phyloP scores from a whole-genome alignment of 139 green algal genomes.

The Mesotaenium endlicherianum region DNA sequence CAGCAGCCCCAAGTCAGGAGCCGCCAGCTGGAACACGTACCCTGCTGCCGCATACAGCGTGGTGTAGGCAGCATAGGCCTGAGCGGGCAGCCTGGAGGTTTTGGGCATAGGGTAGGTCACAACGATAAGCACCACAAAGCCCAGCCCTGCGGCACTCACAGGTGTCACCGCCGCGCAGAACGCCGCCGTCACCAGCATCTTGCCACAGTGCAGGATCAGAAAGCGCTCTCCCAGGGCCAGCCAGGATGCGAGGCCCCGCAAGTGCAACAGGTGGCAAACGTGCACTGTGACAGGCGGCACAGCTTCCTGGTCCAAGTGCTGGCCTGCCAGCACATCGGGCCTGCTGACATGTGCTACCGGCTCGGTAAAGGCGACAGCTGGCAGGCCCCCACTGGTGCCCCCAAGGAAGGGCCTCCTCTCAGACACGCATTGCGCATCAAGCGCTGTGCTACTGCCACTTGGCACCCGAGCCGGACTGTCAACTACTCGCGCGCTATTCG shows the following conservation, averaged over 20 bases:
- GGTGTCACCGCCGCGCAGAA: conserved; percentile 29
- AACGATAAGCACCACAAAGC: conserved; percentile 16
- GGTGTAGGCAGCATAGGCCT: not conserved
- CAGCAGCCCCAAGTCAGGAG: not conserved
- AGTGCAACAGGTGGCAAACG: too few species aligned
- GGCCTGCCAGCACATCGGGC: not conserved
- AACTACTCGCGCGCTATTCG: too few species aligned
- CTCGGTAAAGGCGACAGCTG: not conserved
- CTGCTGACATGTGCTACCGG: not conserved
- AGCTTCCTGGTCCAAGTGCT: not conserved
- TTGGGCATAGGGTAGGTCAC: not conserved
- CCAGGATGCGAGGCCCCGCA: too few species aligned
- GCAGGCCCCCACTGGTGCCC: not conserved
- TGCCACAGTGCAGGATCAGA: conserved; percentile 33
- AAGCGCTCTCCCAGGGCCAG: conserved; percentile 20
- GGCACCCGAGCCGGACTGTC: too few species aligned
- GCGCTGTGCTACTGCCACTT: too few species aligned
- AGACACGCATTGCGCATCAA: not conserved
- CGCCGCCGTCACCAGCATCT: not conserved
- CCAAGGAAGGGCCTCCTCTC: not conserved
- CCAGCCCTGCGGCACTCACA: conserved; percentile 22
- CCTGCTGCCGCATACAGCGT: not conserved
- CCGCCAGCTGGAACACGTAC: conserved; percentile 15
- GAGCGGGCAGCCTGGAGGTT: not conserved
- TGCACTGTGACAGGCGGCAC: not conserved